Percentiles rank a stretch among this genome's conserved stretches.
phyloP scores from a whole-genome alignment of 2,329 filamentous ascomycete genomes.

The Fusarium liriodendri region DNA sequence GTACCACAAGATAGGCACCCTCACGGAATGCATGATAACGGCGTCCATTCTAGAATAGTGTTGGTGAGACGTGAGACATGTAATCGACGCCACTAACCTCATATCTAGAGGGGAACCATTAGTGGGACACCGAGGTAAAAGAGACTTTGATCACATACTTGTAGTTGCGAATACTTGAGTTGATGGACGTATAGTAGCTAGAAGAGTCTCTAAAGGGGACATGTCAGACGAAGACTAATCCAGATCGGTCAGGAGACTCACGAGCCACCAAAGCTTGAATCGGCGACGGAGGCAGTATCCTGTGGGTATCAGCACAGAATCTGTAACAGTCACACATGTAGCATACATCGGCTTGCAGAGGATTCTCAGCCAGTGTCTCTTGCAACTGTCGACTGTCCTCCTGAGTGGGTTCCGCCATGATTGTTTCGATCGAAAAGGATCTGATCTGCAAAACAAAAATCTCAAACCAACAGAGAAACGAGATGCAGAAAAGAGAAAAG shows the following conservation, averaged over 20 bases:
- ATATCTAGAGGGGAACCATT: background rate
- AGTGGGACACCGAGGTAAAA: fast-evolving
- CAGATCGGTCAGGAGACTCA: background rate
- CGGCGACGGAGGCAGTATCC: background rate
- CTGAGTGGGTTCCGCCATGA: background rate
- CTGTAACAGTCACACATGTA: fast-evolving
- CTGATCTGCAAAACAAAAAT: background rate
- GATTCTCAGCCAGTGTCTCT: background rate
- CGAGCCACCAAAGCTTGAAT: background rate
- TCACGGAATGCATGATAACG: slow-evolving; percentile 34
- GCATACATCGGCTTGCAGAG: slow-evolving; percentile 10
- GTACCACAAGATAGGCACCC: slow-evolving; percentile 20
- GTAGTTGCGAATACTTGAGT: slow-evolving; percentile 28
- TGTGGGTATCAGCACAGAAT: background rate
- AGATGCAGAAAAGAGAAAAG: background rate
- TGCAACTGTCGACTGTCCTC: background rate
- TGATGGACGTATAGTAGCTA: slow-evolving; percentile 6
- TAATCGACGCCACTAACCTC: background rate
- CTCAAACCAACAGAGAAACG: background rate
- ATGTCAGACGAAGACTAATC: background rate
- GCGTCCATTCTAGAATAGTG: slow-evolving; percentile 17
- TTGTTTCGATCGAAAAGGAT: too few species aligned
- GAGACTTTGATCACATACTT: background rate
- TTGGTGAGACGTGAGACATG: background rate
- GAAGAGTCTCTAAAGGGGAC: background rate